A percentile compares a stretch with the other conserved stretches of the same genome.
Evolutionary conservation across 176 grass and related monocot species (phyloP).

Genomic region (Avena insularis): DNA sequence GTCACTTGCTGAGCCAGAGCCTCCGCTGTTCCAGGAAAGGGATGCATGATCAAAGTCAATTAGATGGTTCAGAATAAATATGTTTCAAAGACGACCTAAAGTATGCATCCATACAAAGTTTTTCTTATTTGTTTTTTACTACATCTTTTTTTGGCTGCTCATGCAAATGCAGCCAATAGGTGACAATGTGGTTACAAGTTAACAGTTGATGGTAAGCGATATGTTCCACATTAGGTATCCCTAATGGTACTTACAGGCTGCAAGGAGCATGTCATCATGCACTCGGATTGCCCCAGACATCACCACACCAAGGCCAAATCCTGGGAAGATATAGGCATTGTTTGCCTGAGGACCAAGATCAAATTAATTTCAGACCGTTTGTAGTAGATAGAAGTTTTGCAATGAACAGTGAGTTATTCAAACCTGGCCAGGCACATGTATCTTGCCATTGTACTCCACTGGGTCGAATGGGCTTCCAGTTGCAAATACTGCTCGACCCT

Average conservation of each 20-base stretch:
- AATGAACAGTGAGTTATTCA: conserved; percentile 31
- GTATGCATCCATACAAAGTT: neutral
- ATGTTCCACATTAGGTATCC: neutral
- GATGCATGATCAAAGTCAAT: neutral
- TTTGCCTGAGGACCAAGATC: conserved; percentile 56
- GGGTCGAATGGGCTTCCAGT: conserved; percentile 95
- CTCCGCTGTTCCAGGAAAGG: conserved; percentile 63
- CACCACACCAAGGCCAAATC: conserved; percentile 91
- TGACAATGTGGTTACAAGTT: conserved; percentile 17
- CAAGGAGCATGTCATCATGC: conserved; percentile 93
- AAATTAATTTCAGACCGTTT: neutral
- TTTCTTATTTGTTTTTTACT: conserved; percentile 7
- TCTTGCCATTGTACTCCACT: conserved; percentile 86
- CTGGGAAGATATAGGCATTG: conserved; percentile 87
- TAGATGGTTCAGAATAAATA: conserved; percentile 8
- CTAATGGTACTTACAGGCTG: conserved; percentile 65
- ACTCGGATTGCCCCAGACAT: conserved; percentile 85
- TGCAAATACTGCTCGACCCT: conserved; percentile 93
- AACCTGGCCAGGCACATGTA: conserved; percentile 83
- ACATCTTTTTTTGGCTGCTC: conserved; percentile 20
- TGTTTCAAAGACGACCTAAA: neutral
- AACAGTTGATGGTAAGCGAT: neutral
- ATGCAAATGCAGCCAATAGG: neutral
- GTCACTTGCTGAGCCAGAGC: conserved; percentile 84
- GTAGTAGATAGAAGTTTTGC: conserved; percentile 13